Evolutionary conservation across 352 stramenopile species (phyloP).

Genomic region (Phytopythium helicoides): DNA sequence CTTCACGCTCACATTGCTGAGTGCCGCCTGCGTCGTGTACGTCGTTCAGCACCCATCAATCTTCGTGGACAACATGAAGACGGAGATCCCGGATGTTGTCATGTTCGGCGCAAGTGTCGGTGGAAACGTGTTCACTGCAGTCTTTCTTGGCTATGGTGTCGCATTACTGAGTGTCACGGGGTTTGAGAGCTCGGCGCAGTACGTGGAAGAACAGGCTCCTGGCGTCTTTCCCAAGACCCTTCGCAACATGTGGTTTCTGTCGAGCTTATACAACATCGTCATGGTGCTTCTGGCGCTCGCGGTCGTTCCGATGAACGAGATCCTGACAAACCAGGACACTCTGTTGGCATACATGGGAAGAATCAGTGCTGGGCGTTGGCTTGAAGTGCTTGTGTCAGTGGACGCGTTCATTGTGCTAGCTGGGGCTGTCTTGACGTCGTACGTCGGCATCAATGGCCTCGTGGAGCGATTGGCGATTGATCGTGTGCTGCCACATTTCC

Average conservation of each 20-base stretch:
- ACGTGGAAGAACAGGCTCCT: conserved; percentile 78
- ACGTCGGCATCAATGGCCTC: conserved; percentile 59
- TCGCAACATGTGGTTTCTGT: conserved; percentile 75
- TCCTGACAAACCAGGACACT: conserved; percentile 52
- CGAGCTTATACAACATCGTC: conserved; percentile 79
- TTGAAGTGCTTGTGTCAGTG: conserved; percentile 38
- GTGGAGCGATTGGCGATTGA: conserved; percentile 82
- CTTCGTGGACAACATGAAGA: conserved; percentile 55
- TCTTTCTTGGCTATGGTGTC: conserved; percentile 57
- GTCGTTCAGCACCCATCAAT: conserved; percentile 45
- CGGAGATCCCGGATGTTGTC: conserved; percentile 31
- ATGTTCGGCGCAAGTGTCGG: conserved; percentile 21
- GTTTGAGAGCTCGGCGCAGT: conserved; percentile 83
- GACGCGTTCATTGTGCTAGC: conserved; percentile 79
- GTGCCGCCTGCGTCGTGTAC: conserved; percentile 45
- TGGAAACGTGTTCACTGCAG: conserved; percentile 24
- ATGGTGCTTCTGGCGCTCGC: conserved; percentile 63
- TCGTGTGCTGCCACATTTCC: conserved; percentile 52
- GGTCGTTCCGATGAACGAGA: conserved; percentile 63
- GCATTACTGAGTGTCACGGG: conserved; percentile 82
- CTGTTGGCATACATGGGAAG: conserved; percentile 66
- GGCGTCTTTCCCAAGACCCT: conserved; percentile 84
- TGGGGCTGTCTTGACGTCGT: conserved; percentile 73
- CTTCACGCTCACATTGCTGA: conserved; percentile 52
- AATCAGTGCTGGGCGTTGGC: conserved; percentile 19